Percentiles rank a stretch among this genome's conserved stretches.
Evolutionary conservation across 1,284 basidiomycete species (phyloP).

Genomic region (Naganishia sp.): DNA sequence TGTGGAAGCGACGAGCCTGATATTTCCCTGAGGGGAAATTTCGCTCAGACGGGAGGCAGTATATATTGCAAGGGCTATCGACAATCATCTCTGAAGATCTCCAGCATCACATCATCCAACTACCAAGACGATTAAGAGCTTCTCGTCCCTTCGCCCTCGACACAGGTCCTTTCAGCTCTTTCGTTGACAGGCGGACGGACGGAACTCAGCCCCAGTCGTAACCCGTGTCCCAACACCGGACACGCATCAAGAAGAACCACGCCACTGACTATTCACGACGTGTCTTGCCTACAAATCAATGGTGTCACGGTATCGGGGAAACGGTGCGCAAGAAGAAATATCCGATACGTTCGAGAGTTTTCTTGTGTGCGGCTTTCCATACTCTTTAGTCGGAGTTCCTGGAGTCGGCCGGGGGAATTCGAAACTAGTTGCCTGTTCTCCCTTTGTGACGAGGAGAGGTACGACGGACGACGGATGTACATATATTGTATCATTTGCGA

Average conservation of each 20-base stretch:
- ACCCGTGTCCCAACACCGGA: neutral
- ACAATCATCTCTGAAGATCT: neutral
- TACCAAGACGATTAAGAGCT: too few relatives aligned
- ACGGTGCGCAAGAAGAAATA: constrained; percentile 32
- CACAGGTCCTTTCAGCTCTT: constrained; percentile 10
- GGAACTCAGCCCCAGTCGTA: neutral
- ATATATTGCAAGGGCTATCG: neutral
- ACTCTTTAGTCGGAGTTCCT: constrained; percentile 31
- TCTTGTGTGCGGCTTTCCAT: constrained; percentile 24
- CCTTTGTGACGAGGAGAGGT: constrained; percentile 13
- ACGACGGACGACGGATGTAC: constrained; percentile 30
- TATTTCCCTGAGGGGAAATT: constrained; percentile 14
- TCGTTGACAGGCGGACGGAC: constrained; percentile 20
- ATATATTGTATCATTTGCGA: constrained; percentile 2
- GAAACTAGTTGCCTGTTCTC: constrained; percentile 29
- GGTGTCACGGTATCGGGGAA: constrained; percentile 34
- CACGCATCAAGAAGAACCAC: constrained; percentile 3
- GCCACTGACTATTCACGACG: constrained; percentile 35
- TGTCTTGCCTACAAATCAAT: constrained; percentile 29
- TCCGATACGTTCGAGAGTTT: constrained; percentile 28
- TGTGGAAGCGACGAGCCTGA: constrained; percentile 16
- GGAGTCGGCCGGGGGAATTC: constrained; percentile 27
- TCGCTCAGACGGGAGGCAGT: neutral
- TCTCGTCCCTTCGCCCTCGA: constrained; percentile 6
- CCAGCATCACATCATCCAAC: neutral